Conservation (phyloP, 2,329 filamentous ascomycete species). For the Colletotrichum sp. region DNA sequence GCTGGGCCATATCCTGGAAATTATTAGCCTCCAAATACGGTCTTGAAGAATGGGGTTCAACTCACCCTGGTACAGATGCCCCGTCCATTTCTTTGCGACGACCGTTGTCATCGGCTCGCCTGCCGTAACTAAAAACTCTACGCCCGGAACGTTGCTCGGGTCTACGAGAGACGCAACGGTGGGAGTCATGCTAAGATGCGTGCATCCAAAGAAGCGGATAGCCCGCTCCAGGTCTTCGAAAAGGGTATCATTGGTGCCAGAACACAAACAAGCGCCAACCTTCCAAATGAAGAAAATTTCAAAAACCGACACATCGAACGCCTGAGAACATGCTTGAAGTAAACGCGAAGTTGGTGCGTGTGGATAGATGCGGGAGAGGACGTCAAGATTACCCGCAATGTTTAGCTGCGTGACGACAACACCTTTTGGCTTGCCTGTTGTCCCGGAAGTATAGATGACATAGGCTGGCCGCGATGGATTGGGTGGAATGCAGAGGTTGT, state of each 20-base stretch:
- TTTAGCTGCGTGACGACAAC: slow-evolving; percentile 80
- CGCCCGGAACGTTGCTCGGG: slow-evolving; percentile 69
- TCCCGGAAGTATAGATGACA: slow-evolving; percentile 83
- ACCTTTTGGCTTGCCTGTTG: slow-evolving; percentile 80
- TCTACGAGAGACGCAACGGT: slow-evolving; percentile 81
- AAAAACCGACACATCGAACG: slow-evolving; percentile 88
- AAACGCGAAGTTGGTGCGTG: slow-evolving; percentile 57
- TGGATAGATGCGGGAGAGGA: slow-evolving; percentile 71
- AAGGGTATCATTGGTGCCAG: slow-evolving; percentile 74
- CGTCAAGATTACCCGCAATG: slow-evolving; percentile 75
- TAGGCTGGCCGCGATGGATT: slow-evolving; percentile 67
- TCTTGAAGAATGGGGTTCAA: not conserved
- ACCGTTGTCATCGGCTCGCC: slow-evolving; percentile 80
- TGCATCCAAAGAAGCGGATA: slow-evolving; percentile 68
- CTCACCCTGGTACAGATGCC: slow-evolving; percentile 72
- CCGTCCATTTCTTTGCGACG: slow-evolving; percentile 73
- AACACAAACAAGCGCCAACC: slow-evolving; percentile 78
- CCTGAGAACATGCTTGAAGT: slow-evolving; percentile 82
- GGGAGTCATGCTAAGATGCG: slow-evolving; percentile 85
- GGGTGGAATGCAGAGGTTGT: slow-evolving; percentile 42
- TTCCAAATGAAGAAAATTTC: slow-evolving; percentile 89
- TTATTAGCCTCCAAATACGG: not conserved
- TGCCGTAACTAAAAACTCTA: slow-evolving; percentile 79
- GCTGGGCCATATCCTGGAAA: slow-evolving; percentile 74
- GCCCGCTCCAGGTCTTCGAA: slow-evolving; percentile 74